Conservation (phyloP, 1,284 basidiomycete genomes). For the Marasmius sp. region DNA sequence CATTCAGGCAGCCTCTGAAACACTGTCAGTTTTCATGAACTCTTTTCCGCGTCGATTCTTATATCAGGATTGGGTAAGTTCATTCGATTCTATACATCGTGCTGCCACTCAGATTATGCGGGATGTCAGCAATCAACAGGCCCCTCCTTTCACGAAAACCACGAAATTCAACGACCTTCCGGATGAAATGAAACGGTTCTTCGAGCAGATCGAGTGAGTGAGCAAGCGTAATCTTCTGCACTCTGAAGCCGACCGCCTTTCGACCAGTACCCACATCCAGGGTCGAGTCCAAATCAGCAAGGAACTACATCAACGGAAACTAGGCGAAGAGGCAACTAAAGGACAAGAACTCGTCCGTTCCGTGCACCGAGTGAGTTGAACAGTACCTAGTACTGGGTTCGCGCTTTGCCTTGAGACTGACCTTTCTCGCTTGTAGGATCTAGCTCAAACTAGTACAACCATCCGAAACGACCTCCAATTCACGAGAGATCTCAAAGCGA, state of each 20-base stretch:
- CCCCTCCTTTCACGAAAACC: constrained; percentile 62
- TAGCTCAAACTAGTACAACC: constrained; percentile 59
- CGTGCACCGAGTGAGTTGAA: constrained; percentile 57
- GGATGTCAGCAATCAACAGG: constrained; percentile 20
- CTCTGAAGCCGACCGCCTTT: constrained; percentile 6
- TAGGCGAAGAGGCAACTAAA: constrained; percentile 73
- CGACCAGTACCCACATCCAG: constrained; percentile 65
- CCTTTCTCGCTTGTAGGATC: constrained; percentile 41
- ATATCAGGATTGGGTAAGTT: constrained; percentile 6
- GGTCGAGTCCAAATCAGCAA: constrained; percentile 76
- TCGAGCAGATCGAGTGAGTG: constrained; percentile 74
- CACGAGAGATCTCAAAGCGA: constrained; percentile 66
- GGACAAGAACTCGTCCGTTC: constrained; percentile 65
- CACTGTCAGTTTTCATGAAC: neutral
- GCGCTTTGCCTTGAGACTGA: neutral
- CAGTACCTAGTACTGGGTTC: neutral
- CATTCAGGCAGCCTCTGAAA: constrained; percentile 4
- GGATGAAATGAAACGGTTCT: constrained; percentile 59
- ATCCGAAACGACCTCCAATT: constrained; percentile 66
- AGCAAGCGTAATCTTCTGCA: neutral
- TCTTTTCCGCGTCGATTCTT: neutral
- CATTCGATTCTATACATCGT: neutral
- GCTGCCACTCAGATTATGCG: constrained; percentile 8
- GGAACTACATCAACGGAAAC: constrained; percentile 71
- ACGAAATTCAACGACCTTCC: constrained; percentile 86